Evolutionary conservation across 2,329 filamentous ascomycete genomes (phyloP).

Genomic region (Blumeria graminis): DNA sequence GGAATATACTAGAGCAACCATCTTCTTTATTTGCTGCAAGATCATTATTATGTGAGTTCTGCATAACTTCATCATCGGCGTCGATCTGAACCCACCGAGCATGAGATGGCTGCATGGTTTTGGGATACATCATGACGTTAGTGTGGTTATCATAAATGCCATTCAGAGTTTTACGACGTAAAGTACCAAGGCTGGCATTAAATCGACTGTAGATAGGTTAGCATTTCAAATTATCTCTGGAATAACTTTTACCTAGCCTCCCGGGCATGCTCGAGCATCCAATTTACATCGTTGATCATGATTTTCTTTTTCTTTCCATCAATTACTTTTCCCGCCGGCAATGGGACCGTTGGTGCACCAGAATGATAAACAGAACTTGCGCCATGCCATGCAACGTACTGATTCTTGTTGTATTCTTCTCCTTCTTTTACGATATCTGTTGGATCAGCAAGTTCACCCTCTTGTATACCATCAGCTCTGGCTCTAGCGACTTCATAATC

Average conservation of each 20-base stretch:
- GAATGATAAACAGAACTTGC: slow-evolving; percentile 91
- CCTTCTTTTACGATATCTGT: slow-evolving; percentile 58
- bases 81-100: slow-evolving; percentile 56
- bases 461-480: slow-evolving; percentile 51
- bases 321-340: slow-evolving; percentile 44
- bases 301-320: slow-evolving; percentile 68
- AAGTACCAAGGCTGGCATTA: slow-evolving; percentile 48
- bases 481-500: slow-evolving; percentile 69
- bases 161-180: slow-evolving; percentile 37
- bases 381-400: slow-evolving; percentile 96
- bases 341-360: slow-evolving; percentile 49
- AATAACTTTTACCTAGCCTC: slow-evolving; percentile 46
- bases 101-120: slow-evolving; percentile 71
- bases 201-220: slow-evolving; percentile 36
- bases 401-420: slow-evolving; percentile 92
- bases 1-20: slow-evolving; percentile 21
- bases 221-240: neutral
- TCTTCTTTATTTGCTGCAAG: slow-evolving; percentile 3
- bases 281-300: slow-evolving; percentile 79
- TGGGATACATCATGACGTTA: slow-evolving; percentile 71
- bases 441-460: slow-evolving; percentile 80
- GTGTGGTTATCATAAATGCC: slow-evolving; percentile 90
- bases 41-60: slow-evolving; percentile 5
- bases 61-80: slow-evolving; percentile 10
- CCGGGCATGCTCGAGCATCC: slow-evolving; percentile 85